Percentiles rank a stretch among this genome's conserved stretches.
phyloP scores from a whole-genome alignment of 192 early-diverging fungal species.

The Funneliformis mosseae region DNA sequence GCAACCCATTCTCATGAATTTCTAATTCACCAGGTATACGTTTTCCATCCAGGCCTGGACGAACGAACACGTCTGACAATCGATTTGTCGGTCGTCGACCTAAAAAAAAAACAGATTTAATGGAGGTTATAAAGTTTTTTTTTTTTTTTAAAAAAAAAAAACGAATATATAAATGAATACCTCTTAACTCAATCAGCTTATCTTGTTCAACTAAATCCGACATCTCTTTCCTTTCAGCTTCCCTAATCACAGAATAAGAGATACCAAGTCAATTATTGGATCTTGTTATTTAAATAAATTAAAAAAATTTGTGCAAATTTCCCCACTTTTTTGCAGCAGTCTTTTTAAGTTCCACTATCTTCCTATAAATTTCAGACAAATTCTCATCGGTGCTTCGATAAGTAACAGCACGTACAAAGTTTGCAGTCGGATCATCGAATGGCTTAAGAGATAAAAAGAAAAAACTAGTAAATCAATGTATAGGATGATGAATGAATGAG shows the following conservation, averaged over 20 bases:
- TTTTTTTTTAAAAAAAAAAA: background rate
- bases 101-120: background rate
- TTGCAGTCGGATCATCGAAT: constrained; percentile 84
- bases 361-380: constrained; percentile 82
- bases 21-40: constrained; percentile 94
- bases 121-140: background rate
- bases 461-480: background rate
- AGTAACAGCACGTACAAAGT: constrained; percentile 90
- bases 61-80: constrained; percentile 88
- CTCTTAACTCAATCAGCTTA: constrained; percentile 76
- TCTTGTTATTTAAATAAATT: too few relatives aligned
- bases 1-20: constrained; percentile 94
- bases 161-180: constrained; percentile 37
- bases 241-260: constrained; percentile 46
- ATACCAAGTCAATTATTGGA: background rate
- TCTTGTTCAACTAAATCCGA: constrained; percentile 97
- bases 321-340: constrained; percentile 76
- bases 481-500: background rate
- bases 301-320: background rate
- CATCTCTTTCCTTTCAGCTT: constrained; percentile 93
- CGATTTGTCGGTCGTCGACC: constrained; percentile 62
- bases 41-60: constrained; percentile 90
- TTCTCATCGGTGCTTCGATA: constrained; percentile 85
- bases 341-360: constrained; percentile 92
- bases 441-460: constrained; percentile 47